phyloP scores from a whole-genome alignment of 2,329 filamentous ascomycete genomes.

The Nigrograna mackinnonii region DNA sequence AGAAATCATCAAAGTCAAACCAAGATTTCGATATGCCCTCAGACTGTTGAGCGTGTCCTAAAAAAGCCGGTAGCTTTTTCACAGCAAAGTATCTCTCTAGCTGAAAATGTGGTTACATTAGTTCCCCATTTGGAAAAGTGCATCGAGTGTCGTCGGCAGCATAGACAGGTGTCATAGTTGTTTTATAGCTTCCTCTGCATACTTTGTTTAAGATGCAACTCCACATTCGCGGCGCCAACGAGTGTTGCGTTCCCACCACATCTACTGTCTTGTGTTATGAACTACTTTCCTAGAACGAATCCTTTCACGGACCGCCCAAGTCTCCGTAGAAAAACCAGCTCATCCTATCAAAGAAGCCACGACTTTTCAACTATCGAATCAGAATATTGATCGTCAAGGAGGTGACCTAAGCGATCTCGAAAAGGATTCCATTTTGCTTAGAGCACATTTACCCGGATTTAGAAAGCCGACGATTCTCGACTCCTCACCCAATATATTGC shows the following conservation, averaged over 20 bases:
- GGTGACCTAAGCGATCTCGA: not conserved
- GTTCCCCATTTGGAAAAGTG: constrained; percentile 1
- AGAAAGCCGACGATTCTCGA: not conserved
- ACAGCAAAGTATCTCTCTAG: not conserved
- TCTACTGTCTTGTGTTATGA: not conserved
- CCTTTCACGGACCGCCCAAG: not conserved
- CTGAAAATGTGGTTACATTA: constrained; percentile 1
- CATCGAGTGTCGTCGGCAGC: too few relatives aligned
- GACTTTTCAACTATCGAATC: constrained; percentile 1
- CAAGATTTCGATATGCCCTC: not conserved
- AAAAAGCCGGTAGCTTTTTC: constrained; percentile 1
- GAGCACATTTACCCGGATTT: not conserved
- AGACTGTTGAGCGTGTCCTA: constrained; percentile 1
- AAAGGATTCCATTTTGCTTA: constrained; percentile 1
- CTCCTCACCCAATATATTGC: not conserved
- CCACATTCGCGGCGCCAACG: constrained; percentile 1
- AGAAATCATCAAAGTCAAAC: not conserved
- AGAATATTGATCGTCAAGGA: constrained; percentile 1
- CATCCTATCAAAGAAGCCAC: not conserved
- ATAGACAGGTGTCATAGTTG: too few relatives aligned
- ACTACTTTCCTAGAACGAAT: not conserved
- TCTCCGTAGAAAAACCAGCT: not conserved
- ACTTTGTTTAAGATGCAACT: not conserved
- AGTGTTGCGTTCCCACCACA: constrained; percentile 1
- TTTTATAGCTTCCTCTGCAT: not conserved